Base-by-base conservation (phyloP, 164 flowering plant genomes). In the Litsea cubeba region DNA sequence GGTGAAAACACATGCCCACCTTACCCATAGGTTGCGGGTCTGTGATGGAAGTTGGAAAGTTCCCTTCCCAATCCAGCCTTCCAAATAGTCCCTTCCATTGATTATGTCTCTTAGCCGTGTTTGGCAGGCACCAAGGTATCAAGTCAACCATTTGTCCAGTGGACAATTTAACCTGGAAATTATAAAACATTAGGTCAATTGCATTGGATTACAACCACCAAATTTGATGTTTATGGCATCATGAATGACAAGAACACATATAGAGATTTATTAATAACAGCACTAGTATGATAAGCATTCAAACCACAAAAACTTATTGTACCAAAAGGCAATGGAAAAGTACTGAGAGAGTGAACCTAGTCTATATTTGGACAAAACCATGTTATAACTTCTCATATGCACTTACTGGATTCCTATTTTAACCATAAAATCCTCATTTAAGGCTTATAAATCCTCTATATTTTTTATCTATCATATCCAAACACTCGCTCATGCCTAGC, bases 1-100 rank as follows among this genome's bases (percentile, higher is more conserved):
- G 98, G 75, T 94, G 97, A 79, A 94, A 92, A 70, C 97, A 94
- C 97, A 92, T 94, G 32, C 98, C 97, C 35, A 92, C 97, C 81
- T 92, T 94, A 3, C 98, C 98, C 98, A 94, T 94, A 15, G 97
- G 95, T 71, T 94, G 98, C 24, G 98, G 98, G 62, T 94, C 98
- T 3, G 97, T 94, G 50, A 91, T 83, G 25, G 97, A 92, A 73
- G 97, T 95, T 12, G 97, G 97, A 69, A 95, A 95, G 80, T 95
- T 93, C 2, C 98, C 98, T 75, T 91, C 91, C 98, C 98, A 95
- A 68, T 92, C 97, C 81, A 95, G 80, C 82, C 98, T 86, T 57
- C 98, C 98, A 82, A 90, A 93, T 62, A 92, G 82, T 6, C 97
- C 97, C 83, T 93, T 92, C 97, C 98, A 95, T 70, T 95, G 91